A percentile compares a stretch with the other conserved stretches of the same genome.
Evolutionary conservation across 345 rosid genomes (phyloP).

Genomic region (Cardamine chenopodiifolia): DNA sequence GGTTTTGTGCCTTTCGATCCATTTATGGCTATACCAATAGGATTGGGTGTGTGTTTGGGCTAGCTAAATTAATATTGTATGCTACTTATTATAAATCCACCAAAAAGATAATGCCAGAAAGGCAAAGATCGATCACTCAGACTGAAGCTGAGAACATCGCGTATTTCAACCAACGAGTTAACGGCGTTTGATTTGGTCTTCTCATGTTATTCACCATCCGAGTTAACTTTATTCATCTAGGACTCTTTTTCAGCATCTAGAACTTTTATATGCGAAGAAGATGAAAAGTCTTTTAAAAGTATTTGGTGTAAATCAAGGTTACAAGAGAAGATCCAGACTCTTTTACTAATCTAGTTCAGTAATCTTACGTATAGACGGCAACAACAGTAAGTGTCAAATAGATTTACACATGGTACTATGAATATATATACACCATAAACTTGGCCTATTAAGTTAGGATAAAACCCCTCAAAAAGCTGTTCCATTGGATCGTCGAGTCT

Average conservation of each 20-base stretch:
- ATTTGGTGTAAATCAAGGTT: not conserved
- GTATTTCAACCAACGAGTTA: too few species aligned
- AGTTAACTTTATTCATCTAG: not conserved
- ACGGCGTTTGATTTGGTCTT: not conserved
- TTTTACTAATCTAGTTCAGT: constrained; percentile 5
- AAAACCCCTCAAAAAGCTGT: constrained; percentile 59
- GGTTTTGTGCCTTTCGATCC: too few species aligned
- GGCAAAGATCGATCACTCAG: too few species aligned
- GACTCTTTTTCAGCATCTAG: not conserved
- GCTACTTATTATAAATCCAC: too few species aligned
- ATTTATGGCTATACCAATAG: too few species aligned
- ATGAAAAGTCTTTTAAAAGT: not conserved
- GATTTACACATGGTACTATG: constrained; percentile 10
- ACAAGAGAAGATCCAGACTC: not conserved
- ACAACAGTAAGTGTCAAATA: not conserved
- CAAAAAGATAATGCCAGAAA: too few species aligned
- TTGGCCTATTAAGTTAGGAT: not conserved
- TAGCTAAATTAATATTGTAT: too few species aligned
- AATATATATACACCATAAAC: constrained; percentile 18
- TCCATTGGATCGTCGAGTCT: constrained; percentile 58
- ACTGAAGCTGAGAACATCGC: too few species aligned
- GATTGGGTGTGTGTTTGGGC: too few species aligned
- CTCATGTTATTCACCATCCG: not conserved
- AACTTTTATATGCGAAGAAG: not conserved
- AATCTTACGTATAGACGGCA: not conserved